Conservation (phyloP, 2,329 filamentous ascomycete species). For the Aspergillus puulaauensis region DNA sequence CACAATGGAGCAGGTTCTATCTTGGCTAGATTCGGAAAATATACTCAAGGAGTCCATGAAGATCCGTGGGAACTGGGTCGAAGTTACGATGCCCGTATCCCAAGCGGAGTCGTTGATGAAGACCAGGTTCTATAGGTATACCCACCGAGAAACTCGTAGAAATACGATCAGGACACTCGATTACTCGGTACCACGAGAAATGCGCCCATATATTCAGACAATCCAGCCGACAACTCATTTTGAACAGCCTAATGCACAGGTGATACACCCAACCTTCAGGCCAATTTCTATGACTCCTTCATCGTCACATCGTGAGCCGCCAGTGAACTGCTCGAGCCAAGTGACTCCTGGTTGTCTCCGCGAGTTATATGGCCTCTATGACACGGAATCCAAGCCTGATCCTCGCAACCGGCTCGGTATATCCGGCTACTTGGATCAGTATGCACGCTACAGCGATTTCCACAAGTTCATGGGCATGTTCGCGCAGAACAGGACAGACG, state of each 20-base stretch:
- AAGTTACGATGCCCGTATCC: constrained; percentile 44
- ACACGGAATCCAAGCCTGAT: constrained; percentile 29
- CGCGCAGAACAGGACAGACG: constrained; percentile 51
- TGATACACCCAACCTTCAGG: constrained; percentile 30
- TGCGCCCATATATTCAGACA: constrained; percentile 58
- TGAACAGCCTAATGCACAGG: constrained; percentile 49
- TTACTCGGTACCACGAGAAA: constrained; percentile 61
- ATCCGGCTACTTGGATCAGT: constrained; percentile 52
- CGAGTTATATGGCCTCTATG: constrained; percentile 49
- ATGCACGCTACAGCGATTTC: constrained; percentile 56
- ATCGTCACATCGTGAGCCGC: constrained; percentile 16
- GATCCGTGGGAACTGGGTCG: constrained; percentile 61
- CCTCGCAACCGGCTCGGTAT: constrained; percentile 44
- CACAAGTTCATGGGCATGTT: constrained; percentile 56
- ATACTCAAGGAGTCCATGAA: constrained; percentile 49
- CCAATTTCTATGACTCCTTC: constrained; percentile 9
- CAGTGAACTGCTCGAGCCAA: constrained; percentile 37
- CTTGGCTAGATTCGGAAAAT: constrained; percentile 57
- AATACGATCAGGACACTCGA: constrained; percentile 55
- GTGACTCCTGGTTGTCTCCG: constrained; percentile 52
- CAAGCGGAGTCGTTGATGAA: constrained; percentile 57
- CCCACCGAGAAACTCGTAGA: constrained; percentile 42
- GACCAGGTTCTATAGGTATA: constrained; percentile 59
- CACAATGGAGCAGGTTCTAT: constrained; percentile 50
- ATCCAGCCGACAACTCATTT: constrained; percentile 68